A percentile compares a stretch with the other conserved stretches of the same genome.
Evolutionary conservation across 2,329 filamentous ascomycete genomes (phyloP).

Genomic region (Colletotrichum echinochloae): DNA sequence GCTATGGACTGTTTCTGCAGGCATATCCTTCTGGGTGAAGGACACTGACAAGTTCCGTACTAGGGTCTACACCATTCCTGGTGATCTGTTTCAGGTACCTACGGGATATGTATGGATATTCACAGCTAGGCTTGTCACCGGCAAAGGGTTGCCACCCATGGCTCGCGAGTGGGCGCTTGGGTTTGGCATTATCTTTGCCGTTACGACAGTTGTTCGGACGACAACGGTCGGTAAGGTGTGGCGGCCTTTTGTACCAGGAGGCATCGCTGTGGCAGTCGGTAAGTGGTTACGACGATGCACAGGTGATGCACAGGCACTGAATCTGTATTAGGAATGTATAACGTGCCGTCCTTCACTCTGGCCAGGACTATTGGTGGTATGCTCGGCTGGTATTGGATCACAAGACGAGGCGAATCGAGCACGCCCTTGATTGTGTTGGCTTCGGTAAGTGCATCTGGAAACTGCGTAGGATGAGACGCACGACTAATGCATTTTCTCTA

Average conservation of each 20-base stretch:
- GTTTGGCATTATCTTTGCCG: conserved; percentile 79
- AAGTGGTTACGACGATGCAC: conserved; percentile 40
- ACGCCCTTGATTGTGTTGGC: conserved; percentile 92
- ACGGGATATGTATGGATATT: conserved; percentile 98
- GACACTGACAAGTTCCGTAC: background rate
- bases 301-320: background rate
- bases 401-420: conserved; percentile 61
- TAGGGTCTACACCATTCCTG: conserved; percentile 88
- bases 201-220: conserved; percentile 78
- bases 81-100: conserved; percentile 90
- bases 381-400: conserved; percentile 81
- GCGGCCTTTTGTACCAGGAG: conserved; percentile 85
- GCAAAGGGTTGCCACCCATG: conserved; percentile 86
- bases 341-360: conserved; percentile 94
- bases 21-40: background rate
- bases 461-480: background rate
- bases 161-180: conserved; percentile 83
- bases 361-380: conserved; percentile 85
- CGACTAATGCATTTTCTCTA: conserved; percentile 5
- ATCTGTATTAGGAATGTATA: conserved; percentile 82
- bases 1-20: background rate
- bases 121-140: conserved; percentile 92
- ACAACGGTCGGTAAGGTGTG: conserved; percentile 67
- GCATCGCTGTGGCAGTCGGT: conserved; percentile 95
- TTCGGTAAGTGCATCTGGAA: conserved; percentile 58